Conservation (phyloP, 2,329 filamentous ascomycete genomes). For the Colletotrichum sp. region DNA sequence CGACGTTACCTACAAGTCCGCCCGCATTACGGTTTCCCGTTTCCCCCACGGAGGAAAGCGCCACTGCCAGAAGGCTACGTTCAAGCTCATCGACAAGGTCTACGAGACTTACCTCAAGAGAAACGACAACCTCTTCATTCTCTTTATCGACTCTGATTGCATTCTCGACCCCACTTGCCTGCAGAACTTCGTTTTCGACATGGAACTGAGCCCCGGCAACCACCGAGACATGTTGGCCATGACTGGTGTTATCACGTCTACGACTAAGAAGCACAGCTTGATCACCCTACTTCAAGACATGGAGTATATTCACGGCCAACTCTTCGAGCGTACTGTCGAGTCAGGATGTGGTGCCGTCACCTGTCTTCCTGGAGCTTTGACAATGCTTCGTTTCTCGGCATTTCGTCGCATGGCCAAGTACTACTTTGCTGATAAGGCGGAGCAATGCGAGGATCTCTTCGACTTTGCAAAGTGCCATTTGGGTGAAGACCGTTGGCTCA, state of each 20-base stretch:
- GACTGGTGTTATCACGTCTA: conserved; percentile 97
- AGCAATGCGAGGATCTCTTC: conserved; percentile 94
- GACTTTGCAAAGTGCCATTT: conserved; percentile 96
- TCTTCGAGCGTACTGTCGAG: conserved; percentile 95
- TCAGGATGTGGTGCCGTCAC: conserved; percentile 94
- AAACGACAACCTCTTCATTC: conserved; percentile 91
- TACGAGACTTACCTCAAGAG: conserved; percentile 85
- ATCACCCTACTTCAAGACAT: conserved; percentile 96
- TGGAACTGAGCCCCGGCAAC: conserved; percentile 95
- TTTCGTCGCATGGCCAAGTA: conserved; percentile 98
- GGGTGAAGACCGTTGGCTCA: conserved; percentile 95
- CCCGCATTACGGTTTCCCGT: conserved; percentile 86
- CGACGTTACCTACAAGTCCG: conserved; percentile 82
- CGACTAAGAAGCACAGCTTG: conserved; percentile 84
- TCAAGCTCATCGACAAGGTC: conserved; percentile 90
- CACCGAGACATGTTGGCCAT: conserved; percentile 93
- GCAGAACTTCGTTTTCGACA: conserved; percentile 98
- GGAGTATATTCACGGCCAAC: conserved; percentile 96
- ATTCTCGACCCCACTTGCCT: conserved; percentile 90
- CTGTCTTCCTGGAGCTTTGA: conserved; percentile 92
- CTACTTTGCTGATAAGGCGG: conserved; percentile 96
- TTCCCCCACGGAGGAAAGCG: conserved; percentile 95
- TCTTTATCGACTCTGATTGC: conserved; percentile 98
- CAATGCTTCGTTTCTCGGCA: conserved; percentile 93
- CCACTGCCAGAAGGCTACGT: conserved; percentile 91